These are phyloP conservation scores for Rhizophora apiculata DNA, from an alignment of 345 rosid genomes.

Conservation along the genomic window DNA sequence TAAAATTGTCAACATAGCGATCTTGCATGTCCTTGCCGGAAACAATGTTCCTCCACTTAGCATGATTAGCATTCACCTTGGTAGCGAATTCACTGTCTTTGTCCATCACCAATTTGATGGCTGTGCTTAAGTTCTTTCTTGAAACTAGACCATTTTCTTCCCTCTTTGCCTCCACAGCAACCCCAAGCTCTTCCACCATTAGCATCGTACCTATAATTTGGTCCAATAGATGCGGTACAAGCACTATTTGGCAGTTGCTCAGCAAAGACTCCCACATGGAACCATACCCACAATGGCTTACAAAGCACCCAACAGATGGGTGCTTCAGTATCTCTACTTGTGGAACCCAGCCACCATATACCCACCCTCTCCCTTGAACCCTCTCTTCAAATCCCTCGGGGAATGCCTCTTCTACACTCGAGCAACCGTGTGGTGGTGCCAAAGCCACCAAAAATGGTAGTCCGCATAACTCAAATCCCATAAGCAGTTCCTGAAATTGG, in stretches of 20 bases:
- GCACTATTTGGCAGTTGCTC: background rate
- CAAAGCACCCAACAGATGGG: slow-evolving; percentile 38
- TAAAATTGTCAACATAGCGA: no score
- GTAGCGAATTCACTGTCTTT: no score
- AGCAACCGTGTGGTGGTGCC: background rate
- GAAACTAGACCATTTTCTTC: background rate
- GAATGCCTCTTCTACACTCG: slow-evolving; percentile 6
- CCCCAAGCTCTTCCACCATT: background rate
- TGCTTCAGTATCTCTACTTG: slow-evolving; percentile 31
- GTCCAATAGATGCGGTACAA: background rate
- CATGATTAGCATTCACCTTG: no score
- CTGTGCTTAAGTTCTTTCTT: background rate
- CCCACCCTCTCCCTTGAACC: slow-evolving; percentile 30
- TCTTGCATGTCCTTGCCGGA: no score
- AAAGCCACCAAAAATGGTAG: slow-evolving; percentile 6
- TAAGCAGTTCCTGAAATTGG: slow-evolving; percentile 10
- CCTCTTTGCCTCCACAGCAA: slow-evolving; percentile 3
- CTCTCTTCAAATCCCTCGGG: slow-evolving; percentile 41
- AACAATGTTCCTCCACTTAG: no score
- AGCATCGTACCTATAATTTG: no score
- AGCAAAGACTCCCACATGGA: slow-evolving; percentile 3
- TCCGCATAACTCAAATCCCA: background rate
- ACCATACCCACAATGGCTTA: slow-evolving; percentile 35
- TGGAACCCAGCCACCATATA: slow-evolving; percentile 42
- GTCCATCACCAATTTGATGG: no score